Evolutionary conservation across 495 filamentous ascomycete species (phyloP).

Genomic region (Aspergillus ostianus): DNA sequence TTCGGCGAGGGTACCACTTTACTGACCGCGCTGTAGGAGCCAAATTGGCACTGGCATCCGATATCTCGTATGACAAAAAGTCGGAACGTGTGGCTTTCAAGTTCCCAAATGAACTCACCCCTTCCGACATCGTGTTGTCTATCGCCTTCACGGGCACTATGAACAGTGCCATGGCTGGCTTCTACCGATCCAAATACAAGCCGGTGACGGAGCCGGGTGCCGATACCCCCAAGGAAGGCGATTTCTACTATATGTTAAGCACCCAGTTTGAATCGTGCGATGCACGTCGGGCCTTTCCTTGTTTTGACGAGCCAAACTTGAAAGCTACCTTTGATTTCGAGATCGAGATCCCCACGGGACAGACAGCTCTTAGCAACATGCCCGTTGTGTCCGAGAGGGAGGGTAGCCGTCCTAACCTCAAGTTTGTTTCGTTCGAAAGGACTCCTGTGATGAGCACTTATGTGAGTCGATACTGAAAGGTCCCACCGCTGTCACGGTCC

Average conservation of each 20-base stretch:
- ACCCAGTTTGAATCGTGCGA: constrained; percentile 98
- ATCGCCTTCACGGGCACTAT: constrained; percentile 82
- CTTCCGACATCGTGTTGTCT: constrained; percentile 60
- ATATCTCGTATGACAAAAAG: constrained; percentile 74
- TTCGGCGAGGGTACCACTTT: not conserved
- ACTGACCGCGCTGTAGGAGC: constrained; percentile 27
- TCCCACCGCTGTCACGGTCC: too few relatives aligned
- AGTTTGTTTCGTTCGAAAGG: constrained; percentile 78
- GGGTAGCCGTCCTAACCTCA: constrained; percentile 59
- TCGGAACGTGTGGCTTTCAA: constrained; percentile 73
- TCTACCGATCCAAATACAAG: constrained; percentile 95
- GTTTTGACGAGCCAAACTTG: constrained; percentile 96
- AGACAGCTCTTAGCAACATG: constrained; percentile 93
- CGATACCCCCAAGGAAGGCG: constrained; percentile 73
- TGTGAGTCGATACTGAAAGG: constrained; percentile 33
- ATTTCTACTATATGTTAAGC: constrained; percentile 89
- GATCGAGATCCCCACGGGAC: constrained; percentile 83
- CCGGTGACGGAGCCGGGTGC: constrained; percentile 63
- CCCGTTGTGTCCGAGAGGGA: constrained; percentile 67
- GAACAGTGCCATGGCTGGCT: constrained; percentile 94
- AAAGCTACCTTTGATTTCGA: constrained; percentile 94
- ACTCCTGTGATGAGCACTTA: constrained; percentile 98
- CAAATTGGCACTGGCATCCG: constrained; percentile 53
- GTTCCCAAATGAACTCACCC: constrained; percentile 63
- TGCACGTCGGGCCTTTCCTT: constrained; percentile 90